Evolutionary conservation across 495 filamentous ascomycete species (phyloP).

Genomic region (Neurospora sp.): DNA sequence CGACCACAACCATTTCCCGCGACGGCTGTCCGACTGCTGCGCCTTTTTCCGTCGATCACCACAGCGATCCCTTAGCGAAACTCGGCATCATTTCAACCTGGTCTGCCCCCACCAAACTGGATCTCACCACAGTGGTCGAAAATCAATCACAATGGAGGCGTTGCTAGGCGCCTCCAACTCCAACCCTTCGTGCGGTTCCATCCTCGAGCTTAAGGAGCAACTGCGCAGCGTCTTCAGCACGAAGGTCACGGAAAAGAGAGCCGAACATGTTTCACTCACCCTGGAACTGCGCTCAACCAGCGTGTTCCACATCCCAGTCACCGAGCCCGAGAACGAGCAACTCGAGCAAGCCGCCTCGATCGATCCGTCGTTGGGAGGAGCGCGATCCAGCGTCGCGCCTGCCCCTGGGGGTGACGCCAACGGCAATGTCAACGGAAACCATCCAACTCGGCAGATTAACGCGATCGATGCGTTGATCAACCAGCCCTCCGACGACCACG

Average conservation of each 20-base stretch:
- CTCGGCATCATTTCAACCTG: neutral
- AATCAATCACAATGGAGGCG: constrained; percentile 23
- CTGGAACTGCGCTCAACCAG: constrained; percentile 28
- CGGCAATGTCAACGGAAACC: constrained; percentile 1
- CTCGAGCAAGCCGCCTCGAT: constrained; percentile 16
- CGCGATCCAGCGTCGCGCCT: constrained; percentile 5
- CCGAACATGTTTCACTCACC: constrained; percentile 29
- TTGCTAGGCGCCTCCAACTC: constrained; percentile 21
- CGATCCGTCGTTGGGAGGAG: constrained; percentile 18
- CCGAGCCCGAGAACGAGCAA: constrained; percentile 21
- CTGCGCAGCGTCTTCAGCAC: constrained; percentile 23
- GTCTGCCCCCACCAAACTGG: neutral
- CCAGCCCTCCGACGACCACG: constrained; percentile 32
- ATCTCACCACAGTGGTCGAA: neutral
- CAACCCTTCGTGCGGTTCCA: constrained; percentile 24
- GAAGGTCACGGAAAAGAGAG: constrained; percentile 28
- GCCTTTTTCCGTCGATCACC: neutral
- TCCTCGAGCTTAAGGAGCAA: constrained; percentile 29
- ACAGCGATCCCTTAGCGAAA: neutral
- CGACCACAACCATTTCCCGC: neutral
- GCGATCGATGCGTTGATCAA: constrained; percentile 31
- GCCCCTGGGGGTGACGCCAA: neutral
- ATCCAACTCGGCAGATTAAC: constrained; percentile 12
- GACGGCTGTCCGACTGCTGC: neutral
- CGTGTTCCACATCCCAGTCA: constrained; percentile 24